A percentile compares a stretch with the other conserved stretches of the same genome.
These are phyloP conservation scores for Acephala macrosclerotiorum DNA, from an alignment of 2,329 filamentous ascomycete species.

Conservation along the genomic window DNA sequence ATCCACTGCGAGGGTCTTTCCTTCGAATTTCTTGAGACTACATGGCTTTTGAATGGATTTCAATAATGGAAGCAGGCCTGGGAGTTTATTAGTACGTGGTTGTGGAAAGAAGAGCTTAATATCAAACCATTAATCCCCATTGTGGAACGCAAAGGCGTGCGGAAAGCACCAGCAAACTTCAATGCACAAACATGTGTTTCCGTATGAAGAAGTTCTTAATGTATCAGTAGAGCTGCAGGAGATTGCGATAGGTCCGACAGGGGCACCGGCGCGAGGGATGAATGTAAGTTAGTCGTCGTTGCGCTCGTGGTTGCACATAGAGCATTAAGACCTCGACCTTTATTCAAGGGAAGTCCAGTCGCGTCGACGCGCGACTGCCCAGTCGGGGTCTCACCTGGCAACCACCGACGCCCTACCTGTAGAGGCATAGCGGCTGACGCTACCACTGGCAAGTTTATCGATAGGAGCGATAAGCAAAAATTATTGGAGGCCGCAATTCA, in stretches of 20 bases:
- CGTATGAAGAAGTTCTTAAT: slow-evolving; percentile 6
- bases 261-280: slow-evolving; percentile 4
- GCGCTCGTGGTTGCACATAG: slow-evolving; percentile 22
- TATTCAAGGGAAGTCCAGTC: slow-evolving; percentile 11
- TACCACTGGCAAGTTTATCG: background rate
- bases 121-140: slow-evolving; percentile 41
- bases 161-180: slow-evolving; percentile 32
- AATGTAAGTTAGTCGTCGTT: slow-evolving; percentile 20
- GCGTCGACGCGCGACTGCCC: slow-evolving; percentile 10
- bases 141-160: slow-evolving; percentile 27
- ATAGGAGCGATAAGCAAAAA: slow-evolving; percentile 16
- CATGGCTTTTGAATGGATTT: slow-evolving; percentile 95
- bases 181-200: slow-evolving; percentile 33
- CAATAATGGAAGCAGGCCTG: slow-evolving; percentile 86
- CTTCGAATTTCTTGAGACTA: slow-evolving; percentile 84
- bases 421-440: background rate
- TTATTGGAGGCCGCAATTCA: slow-evolving; percentile 1
- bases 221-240: background rate
- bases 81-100: background rate
- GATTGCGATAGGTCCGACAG: background rate
- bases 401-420: background rate
- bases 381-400: slow-evolving; percentile 27
- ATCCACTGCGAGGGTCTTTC: slow-evolving; percentile 92
- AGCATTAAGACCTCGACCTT: slow-evolving; percentile 10
- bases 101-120: background rate